Percentiles rank a stretch among this genome's conserved stretches.
These are phyloP conservation scores for Trapa bicornis DNA, from an alignment of 345 rosid genomes.

Conservation along the genomic window DNA sequence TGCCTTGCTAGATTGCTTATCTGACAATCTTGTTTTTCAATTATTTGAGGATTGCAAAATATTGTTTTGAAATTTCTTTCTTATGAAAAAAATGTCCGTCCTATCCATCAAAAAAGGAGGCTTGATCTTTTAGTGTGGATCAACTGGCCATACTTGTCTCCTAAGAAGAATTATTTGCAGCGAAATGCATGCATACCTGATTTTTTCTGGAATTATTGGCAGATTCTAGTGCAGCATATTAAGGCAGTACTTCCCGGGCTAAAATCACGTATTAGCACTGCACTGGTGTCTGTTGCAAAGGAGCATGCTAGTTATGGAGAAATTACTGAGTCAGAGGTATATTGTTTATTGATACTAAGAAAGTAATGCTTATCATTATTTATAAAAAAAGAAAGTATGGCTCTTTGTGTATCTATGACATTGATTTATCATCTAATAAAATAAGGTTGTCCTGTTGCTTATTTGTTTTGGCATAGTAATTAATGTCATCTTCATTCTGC, in stretches of 20 bases:
- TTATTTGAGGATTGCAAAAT: not conserved
- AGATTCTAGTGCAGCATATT: conserved; percentile 88
- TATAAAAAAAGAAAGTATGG: not conserved
- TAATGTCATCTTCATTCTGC: not conserved
- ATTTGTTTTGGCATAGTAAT: not conserved
- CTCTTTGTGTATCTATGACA: too few relatives aligned
- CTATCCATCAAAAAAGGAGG: too few relatives aligned
- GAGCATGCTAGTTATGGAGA: conserved; percentile 92
- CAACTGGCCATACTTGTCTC: not conserved
- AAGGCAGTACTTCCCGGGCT: conserved; percentile 68
- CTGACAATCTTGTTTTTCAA: not conserved
- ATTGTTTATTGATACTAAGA: not conserved
- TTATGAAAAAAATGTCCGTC: not conserved
- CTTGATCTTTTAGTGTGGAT: not conserved
- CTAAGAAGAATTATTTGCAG: not conserved
- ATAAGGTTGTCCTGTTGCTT: not conserved
- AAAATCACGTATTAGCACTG: conserved; percentile 62
- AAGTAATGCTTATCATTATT: not conserved
- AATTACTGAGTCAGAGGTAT: conserved; percentile 78
- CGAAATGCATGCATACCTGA: not conserved
- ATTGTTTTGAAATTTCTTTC: not conserved
- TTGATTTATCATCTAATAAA: not conserved
- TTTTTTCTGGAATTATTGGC: conserved; percentile 8
- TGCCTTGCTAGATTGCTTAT: not conserved
- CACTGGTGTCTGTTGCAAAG: conserved; percentile 67